These are phyloP conservation scores for Penicillium goetzii DNA, from an alignment of 495 filamentous ascomycete genomes.

Conservation along the genomic window DNA sequence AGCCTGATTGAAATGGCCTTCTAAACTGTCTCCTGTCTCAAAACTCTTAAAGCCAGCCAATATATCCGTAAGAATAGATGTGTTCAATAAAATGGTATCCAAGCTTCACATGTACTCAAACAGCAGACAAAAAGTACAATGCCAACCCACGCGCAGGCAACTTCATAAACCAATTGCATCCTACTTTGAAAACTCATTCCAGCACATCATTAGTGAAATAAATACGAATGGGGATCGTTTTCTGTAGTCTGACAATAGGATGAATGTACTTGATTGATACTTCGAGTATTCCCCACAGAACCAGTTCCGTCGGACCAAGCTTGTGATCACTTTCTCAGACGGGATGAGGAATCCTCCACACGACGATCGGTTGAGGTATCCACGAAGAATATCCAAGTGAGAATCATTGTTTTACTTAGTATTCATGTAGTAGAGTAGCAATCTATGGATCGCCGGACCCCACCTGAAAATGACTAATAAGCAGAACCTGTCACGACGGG, in stretches of 20 bases:
- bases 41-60: not conserved
- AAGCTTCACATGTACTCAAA: not conserved
- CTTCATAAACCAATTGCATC: not conserved
- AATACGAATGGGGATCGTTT: not conserved
- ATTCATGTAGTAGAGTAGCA: not conserved
- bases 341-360: not conserved
- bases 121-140: not conserved
- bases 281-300: not conserved
- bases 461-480: slow-evolving; percentile 14
- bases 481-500: not conserved
- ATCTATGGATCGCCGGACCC: not conserved
- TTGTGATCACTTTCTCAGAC: not conserved
- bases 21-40: not conserved
- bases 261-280: not conserved
- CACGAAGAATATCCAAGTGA: no score
- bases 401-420: not conserved
- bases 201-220: not conserved
- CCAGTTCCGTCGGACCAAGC: not conserved
- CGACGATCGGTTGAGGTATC: not conserved
- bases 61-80: not conserved
- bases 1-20: not conserved
- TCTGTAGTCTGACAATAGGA: not conserved
- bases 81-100: not conserved
- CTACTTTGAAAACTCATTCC: not conserved
- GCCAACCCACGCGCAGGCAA: not conserved